These are phyloP conservation scores for Diaporthe humulicola DNA, from an alignment of 2,329 filamentous ascomycete species.

Conservation along the genomic window DNA sequence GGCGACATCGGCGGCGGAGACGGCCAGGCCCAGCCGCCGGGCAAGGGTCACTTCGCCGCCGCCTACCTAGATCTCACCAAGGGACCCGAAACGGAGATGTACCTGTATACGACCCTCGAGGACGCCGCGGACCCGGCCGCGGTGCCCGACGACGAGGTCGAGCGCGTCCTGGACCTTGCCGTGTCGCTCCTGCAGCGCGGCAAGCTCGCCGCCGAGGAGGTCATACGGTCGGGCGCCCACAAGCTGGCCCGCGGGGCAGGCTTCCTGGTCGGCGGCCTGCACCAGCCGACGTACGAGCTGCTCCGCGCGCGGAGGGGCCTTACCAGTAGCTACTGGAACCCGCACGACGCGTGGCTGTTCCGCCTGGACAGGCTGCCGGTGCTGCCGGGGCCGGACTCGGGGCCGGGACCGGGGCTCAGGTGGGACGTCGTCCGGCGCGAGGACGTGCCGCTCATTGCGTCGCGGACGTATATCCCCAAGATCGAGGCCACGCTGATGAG, in stretches of 20 bases:
- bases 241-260: constrained; percentile 43
- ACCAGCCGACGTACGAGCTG: constrained; percentile 43
- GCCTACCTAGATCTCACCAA: constrained; percentile 73
- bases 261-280: constrained; percentile 54
- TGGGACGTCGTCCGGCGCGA: constrained; percentile 67
- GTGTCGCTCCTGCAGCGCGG: constrained; percentile 47
- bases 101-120: constrained; percentile 71
- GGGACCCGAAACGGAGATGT: constrained; percentile 74
- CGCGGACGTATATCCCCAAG: constrained; percentile 68
- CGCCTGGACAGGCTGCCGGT: constrained; percentile 58
- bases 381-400: constrained; percentile 33
- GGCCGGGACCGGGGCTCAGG: constrained; percentile 58
- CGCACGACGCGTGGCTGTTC: constrained; percentile 72
- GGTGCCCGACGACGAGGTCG: constrained; percentile 37
- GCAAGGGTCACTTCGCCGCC: constrained; percentile 59
- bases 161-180: constrained; percentile 51
- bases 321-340: constrained; percentile 49
- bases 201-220: constrained; percentile 43
- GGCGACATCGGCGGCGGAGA: neutral
- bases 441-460: constrained; percentile 69
- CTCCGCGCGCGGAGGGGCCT: constrained; percentile 47
- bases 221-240: constrained; percentile 40
- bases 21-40: neutral
- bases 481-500: constrained; percentile 59
- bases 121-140: constrained; percentile 41